These are phyloP conservation scores for Monosporascus cannonballus DNA, from an alignment of 2,329 filamentous ascomycete genomes.

Conservation along the genomic window DNA sequence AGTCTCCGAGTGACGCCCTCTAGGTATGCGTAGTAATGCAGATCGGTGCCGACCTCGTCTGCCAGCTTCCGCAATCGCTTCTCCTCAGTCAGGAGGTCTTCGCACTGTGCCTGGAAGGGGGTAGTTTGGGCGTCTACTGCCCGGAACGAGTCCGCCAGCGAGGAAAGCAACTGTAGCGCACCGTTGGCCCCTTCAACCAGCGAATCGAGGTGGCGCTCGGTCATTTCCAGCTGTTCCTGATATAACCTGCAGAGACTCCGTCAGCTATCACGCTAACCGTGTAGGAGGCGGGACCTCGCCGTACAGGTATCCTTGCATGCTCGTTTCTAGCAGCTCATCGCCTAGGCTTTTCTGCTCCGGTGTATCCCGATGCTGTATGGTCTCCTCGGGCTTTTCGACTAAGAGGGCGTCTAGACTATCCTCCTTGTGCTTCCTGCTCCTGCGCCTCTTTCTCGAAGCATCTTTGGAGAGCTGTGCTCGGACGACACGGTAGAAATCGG, in stretches of 20 bases:
- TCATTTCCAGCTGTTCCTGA: constrained; percentile 72
- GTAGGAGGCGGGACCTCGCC: constrained; percentile 19
- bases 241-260: constrained; percentile 54
- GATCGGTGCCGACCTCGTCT: constrained; percentile 77
- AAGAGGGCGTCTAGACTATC: constrained; percentile 46
- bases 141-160: constrained; percentile 79
- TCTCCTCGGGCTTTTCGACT: constrained; percentile 27
- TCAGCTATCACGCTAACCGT: constrained; percentile 19
- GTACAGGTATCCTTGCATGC: constrained; percentile 79
- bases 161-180: constrained; percentile 69
- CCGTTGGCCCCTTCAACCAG: constrained; percentile 72
- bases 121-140: constrained; percentile 84
- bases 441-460: constrained; percentile 31
- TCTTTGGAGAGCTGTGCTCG: constrained; percentile 51
- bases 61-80: constrained; percentile 71
- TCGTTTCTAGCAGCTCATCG: constrained; percentile 68
- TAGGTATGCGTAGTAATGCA: constrained; percentile 92
- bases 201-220: constrained; percentile 73
- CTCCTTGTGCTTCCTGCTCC: constrained; percentile 33
- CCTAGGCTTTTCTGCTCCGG: constrained; percentile 52
- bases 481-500: constrained; percentile 65
- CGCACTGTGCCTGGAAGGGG: constrained; percentile 89
- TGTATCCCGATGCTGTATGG: constrained; percentile 12
- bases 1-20: constrained; percentile 85
- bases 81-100: constrained; percentile 79